Base-by-base conservation (phyloP, 2,329 filamentous ascomycete species). In the Talaromyces amestolkiae region DNA sequence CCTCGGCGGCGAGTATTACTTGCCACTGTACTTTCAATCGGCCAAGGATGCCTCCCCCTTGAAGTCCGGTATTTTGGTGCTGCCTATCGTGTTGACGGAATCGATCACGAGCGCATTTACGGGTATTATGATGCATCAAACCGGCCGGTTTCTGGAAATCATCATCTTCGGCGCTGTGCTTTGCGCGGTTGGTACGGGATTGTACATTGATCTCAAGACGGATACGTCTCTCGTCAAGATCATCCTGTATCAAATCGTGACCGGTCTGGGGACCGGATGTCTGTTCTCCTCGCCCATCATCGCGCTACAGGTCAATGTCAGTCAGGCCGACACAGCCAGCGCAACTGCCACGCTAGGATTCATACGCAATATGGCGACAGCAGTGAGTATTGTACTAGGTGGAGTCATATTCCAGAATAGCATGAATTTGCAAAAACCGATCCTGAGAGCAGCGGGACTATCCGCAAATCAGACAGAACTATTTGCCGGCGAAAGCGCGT, bases 321-420 rank as follows among this genome's bases (percentile, higher is more conserved):
- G 78, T 1, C 82, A 83, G 66, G 75, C 76, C 3, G 81, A 86
- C 33, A 78, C 76, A 0, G 84, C 84, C 0, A 80, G 81, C 0
- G 85, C 84, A 0, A 86, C 83, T 0, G 81, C 83, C 0, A 84
- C 84, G 0, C 74, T 86, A 3, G 79, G 78, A 0, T 85, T 87
- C 66, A 82, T 88, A 8, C 86, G 90, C 22, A 89, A 90, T 69
- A 79, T 93, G 3, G 88, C 87, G 10, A 91, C 87, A 0, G 84
- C 87, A 2, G 84, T 89, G 22, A 88, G 87, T 0, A 84, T 92
- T 61, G 89, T 92, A 1, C 82, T 93, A 45, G 91, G 91, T 27
- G 87, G 89, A n/a, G 89, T 92, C 54, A 84, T 93, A 43, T 93
- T 93, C 78, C 88, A 92, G 77, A 93, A 93, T 74, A 75, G 35